These are phyloP conservation scores for Russula olivacea DNA, from an alignment of 768 basidiomycete genomes.

Conservation along the genomic window DNA sequence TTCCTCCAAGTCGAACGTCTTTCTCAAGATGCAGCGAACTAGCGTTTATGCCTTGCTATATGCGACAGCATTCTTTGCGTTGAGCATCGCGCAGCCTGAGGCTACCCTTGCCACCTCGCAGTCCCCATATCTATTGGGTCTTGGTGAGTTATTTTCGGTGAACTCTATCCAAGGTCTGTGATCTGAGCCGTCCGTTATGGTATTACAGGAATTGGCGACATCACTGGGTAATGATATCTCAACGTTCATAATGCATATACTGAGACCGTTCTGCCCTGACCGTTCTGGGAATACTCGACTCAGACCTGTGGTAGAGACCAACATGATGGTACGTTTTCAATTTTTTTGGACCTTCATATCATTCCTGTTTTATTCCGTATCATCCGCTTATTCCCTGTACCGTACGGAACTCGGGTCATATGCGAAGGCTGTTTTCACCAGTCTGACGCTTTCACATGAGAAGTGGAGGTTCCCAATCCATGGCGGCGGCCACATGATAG, in stretches of 20 bases:
- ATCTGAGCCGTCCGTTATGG: neutral
- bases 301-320: conserved; percentile 75
- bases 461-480: neutral
- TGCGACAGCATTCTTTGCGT: conserved; percentile 9
- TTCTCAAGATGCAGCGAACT: neutral
- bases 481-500: neutral
- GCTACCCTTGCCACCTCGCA: conserved; percentile 33
- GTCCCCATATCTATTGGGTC: conserved; percentile 45
- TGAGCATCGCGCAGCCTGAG: conserved; percentile 32
- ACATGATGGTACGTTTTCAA: conserved; percentile 59
- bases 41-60: conserved; percentile 6
- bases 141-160: conserved; percentile 38
- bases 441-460: neutral
- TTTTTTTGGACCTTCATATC: neutral
- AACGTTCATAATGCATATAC: neutral
- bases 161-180: neutral
- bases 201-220: conserved; percentile 56
- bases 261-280: conserved; percentile 1
- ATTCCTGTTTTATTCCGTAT: neutral
- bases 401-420: neutral
- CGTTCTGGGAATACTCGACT: neutral
- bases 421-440: neutral
- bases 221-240: conserved; percentile 52
- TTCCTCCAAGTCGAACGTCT: conserved; percentile 5
- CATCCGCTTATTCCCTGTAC: neutral